Evolutionary conservation across 352 stramenopile genomes (phyloP).

Genomic region (Plasmopara muralis): DNA sequence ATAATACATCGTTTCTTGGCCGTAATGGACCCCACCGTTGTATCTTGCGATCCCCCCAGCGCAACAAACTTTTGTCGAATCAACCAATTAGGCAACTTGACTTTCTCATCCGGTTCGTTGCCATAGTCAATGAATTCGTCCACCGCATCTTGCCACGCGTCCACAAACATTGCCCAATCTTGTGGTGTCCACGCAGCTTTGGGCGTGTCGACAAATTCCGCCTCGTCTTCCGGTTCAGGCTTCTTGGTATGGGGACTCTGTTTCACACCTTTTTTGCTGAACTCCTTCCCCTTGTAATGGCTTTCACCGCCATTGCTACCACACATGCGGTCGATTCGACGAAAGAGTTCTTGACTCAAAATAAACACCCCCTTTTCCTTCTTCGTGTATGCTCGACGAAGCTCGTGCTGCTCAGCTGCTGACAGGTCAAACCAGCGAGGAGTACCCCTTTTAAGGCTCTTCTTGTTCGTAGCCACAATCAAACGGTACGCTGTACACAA

Average conservation of each 20-base stretch:
- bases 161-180: conserved; percentile 30
- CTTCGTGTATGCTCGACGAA: conserved; percentile 18
- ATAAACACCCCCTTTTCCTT: conserved; percentile 29
- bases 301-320: conserved; percentile 4
- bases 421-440: conserved; percentile 31
- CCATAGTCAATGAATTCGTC: conserved; percentile 30
- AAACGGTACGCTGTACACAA: conserved; percentile 28
- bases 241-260: conserved; percentile 10
- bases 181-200: conserved; percentile 17
- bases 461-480: conserved; percentile 26
- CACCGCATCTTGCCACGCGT: conserved; percentile 29
- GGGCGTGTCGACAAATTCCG: background rate
- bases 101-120: conserved; percentile 25
- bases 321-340: conserved; percentile 21
- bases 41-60: conserved; percentile 21
- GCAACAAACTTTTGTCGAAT: conserved; percentile 33
- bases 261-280: conserved; percentile 6
- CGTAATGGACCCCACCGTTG: conserved; percentile 29
- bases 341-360: conserved; percentile 22
- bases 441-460: conserved; percentile 9
- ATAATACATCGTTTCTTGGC: conserved; percentile 33
- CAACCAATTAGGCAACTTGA: conserved; percentile 39
- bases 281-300: conserved; percentile 1
- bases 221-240: conserved; percentile 9
- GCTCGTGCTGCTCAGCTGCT: conserved; percentile 19